Evolutionary conservation across 2,329 filamentous ascomycete species (phyloP).

Genomic region (Nakataea oryzae): DNA sequence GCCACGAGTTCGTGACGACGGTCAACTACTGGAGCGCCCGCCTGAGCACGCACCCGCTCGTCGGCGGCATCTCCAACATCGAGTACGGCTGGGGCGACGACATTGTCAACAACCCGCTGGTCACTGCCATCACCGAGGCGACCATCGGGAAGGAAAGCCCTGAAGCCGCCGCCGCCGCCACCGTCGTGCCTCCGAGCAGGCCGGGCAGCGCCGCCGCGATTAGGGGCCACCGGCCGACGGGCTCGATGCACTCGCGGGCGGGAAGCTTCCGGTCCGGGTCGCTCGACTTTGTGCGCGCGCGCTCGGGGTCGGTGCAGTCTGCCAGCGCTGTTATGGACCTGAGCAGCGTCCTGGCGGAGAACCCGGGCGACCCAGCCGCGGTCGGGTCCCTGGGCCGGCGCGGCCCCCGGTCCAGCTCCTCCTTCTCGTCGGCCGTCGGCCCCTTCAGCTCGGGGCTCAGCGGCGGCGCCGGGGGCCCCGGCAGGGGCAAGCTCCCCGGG

Average conservation of each 20-base stretch:
- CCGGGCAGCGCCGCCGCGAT: slow-evolving; percentile 38
- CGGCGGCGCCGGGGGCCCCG: slow-evolving; percentile 1
- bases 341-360: neutral
- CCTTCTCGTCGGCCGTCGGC: neutral
- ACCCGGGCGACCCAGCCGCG: slow-evolving; percentile 20
- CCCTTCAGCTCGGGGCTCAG: slow-evolving; percentile 3
- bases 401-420: neutral
- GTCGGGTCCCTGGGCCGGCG: neutral
- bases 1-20: slow-evolving; percentile 85
- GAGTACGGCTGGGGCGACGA: slow-evolving; percentile 94
- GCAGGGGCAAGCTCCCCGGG: slow-evolving; percentile 55
- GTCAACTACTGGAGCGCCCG: slow-evolving; percentile 97
- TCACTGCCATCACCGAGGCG: slow-evolving; percentile 41
- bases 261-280: slow-evolving; percentile 43
- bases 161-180: slow-evolving; percentile 6
- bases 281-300: slow-evolving; percentile 52
- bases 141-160: slow-evolving; percentile 13
- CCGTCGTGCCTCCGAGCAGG: slow-evolving; percentile 18
- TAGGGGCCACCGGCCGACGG: slow-evolving; percentile 13
- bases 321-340: neutral
- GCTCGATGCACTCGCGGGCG: slow-evolving; percentile 33
- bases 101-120: slow-evolving; percentile 56
- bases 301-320: slow-evolving; percentile 30
- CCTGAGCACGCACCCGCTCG: slow-evolving; percentile 83
- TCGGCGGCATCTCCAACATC: slow-evolving; percentile 90